These are phyloP conservation scores for Candida alai DNA, from an alignment of 805 yeast genomes.

Conservation along the genomic window DNA sequence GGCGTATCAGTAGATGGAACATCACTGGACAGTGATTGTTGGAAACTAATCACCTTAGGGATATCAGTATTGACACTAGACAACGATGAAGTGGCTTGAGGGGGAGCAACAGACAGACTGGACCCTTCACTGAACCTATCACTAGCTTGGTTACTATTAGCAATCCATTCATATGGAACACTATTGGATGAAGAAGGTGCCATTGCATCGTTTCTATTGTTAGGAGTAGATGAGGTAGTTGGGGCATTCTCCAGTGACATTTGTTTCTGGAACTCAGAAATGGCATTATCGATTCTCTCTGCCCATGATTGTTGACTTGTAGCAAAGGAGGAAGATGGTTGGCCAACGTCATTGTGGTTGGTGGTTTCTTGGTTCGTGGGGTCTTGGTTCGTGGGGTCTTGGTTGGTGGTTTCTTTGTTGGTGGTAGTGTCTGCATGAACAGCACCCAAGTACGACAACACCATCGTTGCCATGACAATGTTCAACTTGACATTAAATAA, in stretches of 20 bases:
- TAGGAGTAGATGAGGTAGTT: neutral
- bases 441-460: slow-evolving; percentile 3
- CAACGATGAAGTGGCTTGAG: slow-evolving; percentile 3
- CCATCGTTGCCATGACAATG: slow-evolving; percentile 4
- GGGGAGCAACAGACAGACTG: slow-evolving; percentile 2
- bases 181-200: no score
- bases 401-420: neutral
- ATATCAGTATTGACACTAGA: no score
- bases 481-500: slow-evolving; percentile 3
- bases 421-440: slow-evolving; percentile 1
- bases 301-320: slow-evolving; percentile 3
- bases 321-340: neutral
- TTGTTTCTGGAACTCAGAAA: slow-evolving; percentile 3
- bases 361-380: neutral
- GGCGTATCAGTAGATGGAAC: no score
- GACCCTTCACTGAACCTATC: no score
- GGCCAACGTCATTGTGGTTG: neutral
- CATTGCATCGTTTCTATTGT: no score
- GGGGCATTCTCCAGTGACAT: slow-evolving; percentile 1
- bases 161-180: neutral
- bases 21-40: no score
- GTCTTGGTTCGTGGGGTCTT: slow-evolving; percentile 1
- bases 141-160: no score
- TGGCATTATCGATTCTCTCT: neutral
- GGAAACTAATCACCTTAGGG: no score